phyloP scores from a whole-genome alignment of 1,284 basidiomycete genomes.

The Phellopilus nigrolimitatus region DNA sequence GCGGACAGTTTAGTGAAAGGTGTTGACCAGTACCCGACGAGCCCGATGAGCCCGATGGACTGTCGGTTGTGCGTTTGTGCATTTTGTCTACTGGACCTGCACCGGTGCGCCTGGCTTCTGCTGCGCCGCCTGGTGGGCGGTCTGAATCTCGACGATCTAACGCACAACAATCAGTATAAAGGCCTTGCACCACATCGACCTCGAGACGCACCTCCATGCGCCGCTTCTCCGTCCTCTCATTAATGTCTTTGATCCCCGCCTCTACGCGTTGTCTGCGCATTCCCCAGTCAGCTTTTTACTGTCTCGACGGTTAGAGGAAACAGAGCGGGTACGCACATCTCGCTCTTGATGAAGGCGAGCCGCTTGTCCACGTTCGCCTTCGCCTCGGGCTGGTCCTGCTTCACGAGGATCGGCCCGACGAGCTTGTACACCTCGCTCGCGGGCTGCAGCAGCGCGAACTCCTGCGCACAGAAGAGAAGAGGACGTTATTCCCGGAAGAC shows the following conservation, averaged over 20 bases:
- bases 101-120: constrained; percentile 3
- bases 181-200: too few relatives aligned
- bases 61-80: too few relatives aligned
- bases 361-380: constrained; percentile 88
- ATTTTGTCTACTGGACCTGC: background rate
- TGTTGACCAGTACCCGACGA: too few relatives aligned
- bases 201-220: constrained; percentile 75
- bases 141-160: constrained; percentile 63
- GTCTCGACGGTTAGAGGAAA: background rate
- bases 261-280: constrained; percentile 73
- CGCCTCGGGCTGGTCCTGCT: constrained; percentile 88
- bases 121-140: constrained; percentile 38
- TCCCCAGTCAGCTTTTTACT: background rate
- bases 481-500: too few relatives aligned
- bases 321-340: constrained; percentile 66
- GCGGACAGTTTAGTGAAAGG: too few relatives aligned
- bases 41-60: too few relatives aligned
- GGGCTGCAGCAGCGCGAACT: constrained; percentile 73
- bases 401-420: constrained; percentile 86
- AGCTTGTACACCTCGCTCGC: constrained; percentile 90
- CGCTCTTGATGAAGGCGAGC: constrained; percentile 83
- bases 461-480: constrained; percentile 47
- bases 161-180: too few relatives aligned
- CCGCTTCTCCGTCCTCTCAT: constrained; percentile 71
- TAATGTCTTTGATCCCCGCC: constrained; percentile 69